Conservation (phyloP, 805 yeast species). For the Monosporozyma siamensis region DNA sequence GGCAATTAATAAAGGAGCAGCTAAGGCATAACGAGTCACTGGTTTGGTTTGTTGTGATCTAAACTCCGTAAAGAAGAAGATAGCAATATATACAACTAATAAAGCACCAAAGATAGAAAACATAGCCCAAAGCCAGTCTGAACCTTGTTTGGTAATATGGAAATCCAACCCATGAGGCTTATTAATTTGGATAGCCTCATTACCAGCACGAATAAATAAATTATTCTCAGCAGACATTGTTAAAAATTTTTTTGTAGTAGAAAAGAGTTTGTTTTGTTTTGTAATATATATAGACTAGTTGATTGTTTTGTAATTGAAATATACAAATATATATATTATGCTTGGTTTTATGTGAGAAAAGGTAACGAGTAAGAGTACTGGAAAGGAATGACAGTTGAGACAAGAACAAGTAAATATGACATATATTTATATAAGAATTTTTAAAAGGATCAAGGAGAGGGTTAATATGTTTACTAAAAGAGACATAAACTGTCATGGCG, state of each 20-base stretch:
- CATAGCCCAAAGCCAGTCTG: conserved; percentile 62
- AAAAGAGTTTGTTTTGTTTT: not conserved
- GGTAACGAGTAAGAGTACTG: no score
- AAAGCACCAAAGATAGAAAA: conserved; percentile 40
- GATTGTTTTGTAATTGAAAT: no score
- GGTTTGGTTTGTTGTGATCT: not conserved
- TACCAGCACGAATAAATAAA: conserved; percentile 11
- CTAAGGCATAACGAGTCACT: conserved; percentile 27
- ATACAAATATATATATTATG: no score
- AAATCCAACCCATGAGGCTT: conserved; percentile 40
- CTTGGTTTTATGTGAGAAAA: no score
- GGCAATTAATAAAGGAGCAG: conserved; percentile 37
- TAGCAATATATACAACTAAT: conserved; percentile 18
- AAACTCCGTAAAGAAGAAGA: conserved; percentile 21
- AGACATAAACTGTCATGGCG: no score
- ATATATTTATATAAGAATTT: no score
- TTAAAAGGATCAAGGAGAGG: no score
- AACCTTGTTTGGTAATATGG: conserved; percentile 49
- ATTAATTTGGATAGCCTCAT: conserved; percentile 38
- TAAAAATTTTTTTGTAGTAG: no score
- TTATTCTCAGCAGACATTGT: not conserved
- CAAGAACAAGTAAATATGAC: no score
- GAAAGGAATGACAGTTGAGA: no score
- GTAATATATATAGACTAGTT: not conserved
- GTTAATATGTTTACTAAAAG: no score